phyloP scores from a whole-genome alignment of 129 eudicot genomes.

The Flaveria linearis region DNA sequence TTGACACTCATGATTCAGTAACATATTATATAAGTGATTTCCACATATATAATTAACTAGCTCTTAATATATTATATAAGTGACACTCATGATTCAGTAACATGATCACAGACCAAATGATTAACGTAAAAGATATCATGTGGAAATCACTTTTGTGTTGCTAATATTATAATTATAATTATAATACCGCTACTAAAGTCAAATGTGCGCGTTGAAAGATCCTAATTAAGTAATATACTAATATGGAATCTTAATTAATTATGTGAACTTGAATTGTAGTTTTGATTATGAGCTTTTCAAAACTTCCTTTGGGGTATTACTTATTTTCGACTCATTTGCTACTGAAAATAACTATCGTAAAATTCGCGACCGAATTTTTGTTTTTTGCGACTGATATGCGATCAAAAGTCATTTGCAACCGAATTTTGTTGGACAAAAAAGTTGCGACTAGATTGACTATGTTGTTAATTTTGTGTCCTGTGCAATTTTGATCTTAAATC shows the following conservation, averaged over 20 bases:
- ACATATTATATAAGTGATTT: too few species aligned
- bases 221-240: conserved; percentile 7
- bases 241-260: not conserved
- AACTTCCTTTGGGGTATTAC: not conserved
- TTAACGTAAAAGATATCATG: conserved; percentile 39
- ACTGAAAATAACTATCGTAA: too few species aligned
- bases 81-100: conserved; percentile 65
- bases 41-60: conserved; percentile 12
- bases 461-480: too few species aligned
- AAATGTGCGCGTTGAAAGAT: conserved; percentile 46
- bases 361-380: too few species aligned
- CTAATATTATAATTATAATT: conserved; percentile 33
- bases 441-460: too few species aligned
- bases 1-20: too few species aligned
- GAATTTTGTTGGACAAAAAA: too few species aligned
- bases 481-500: too few species aligned
- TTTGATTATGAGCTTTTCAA: not conserved
- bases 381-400: too few species aligned
- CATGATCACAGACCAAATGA: conserved; percentile 63
- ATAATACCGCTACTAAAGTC: conserved; percentile 53
- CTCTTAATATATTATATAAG: conserved; percentile 20
- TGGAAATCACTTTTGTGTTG: conserved; percentile 18
- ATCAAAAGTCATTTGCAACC: too few species aligned
- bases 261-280: not conserved
- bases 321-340: too few species aligned